Evolutionary conservation across 2,329 filamentous ascomycete genomes (phyloP), one percentile per base, ranked within the genome.

Genomic region (Chrysosporium queenslandicum): DNA sequence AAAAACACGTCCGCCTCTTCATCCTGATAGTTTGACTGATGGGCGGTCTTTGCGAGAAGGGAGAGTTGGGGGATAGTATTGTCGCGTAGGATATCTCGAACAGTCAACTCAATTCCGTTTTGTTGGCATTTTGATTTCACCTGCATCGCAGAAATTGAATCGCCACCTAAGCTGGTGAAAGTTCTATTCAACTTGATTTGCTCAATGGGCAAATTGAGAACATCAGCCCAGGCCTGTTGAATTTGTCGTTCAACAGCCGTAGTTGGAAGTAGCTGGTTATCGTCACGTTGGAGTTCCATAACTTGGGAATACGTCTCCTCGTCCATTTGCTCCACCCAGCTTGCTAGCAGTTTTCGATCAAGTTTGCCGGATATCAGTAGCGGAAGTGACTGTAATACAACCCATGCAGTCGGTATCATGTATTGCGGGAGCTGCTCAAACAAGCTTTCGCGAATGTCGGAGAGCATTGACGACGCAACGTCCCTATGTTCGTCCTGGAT

Each of bases 1-100:
- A 70, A 70, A 14, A 61, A 58, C 43, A 62, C 53, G 8, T 67
- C 61, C 1, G 64, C 50, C 9, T 51, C 54, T 48, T 70, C 66
- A 4, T 37, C 34, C 18, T 37, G 2, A 41, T 4, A 25, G 5
- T n/a, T 40, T 68, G 58, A 52, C 20, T 32, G 39, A 41, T 14
- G 16, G n/a, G 16, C 40, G 18, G 5, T 23, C 18, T 46, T 46
- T 12, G 43, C 18, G 2, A 40, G 34, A 20, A 32, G 39, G 25
- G 52, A 47, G 12, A 54, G 12, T 25, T 54, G 42, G 11, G 16
- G 23, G 32, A 56, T 45, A n/a, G 47, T 43, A 4, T 43, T 45
- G 12, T 34, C 39, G n/a, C 48, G 54, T 23, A 54, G 30, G 7
- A 56, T 54, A 23, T 56, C 47, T 18, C 45, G 25, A 16, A 54